Percentiles rank a stretch among this genome's conserved stretches.
Evolutionary conservation across 1,139 yeast species (phyloP).

Genomic region (Geotrichum histeridarum): DNA sequence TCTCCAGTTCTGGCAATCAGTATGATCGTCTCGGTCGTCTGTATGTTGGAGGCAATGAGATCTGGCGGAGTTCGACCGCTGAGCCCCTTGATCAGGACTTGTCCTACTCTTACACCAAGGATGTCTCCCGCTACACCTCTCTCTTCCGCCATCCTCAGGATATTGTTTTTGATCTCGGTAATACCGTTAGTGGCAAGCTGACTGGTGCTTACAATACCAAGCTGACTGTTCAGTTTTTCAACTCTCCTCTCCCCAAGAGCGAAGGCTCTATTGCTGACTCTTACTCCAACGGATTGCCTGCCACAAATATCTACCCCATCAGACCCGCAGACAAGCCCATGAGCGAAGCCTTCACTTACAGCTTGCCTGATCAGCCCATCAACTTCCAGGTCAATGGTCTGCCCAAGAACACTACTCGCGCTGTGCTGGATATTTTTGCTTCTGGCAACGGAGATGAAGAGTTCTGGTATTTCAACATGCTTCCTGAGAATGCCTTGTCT

Average conservation of each 20-base stretch:
- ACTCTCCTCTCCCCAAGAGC: slow-evolving; percentile 24
- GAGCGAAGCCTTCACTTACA: slow-evolving; percentile 14
- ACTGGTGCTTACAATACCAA: slow-evolving; percentile 59
- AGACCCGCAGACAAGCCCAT: slow-evolving; percentile 13
- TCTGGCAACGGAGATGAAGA: slow-evolving; percentile 79
- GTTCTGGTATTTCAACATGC: slow-evolving; percentile 69
- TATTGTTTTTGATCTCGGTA: slow-evolving; percentile 54
- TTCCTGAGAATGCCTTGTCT: slow-evolving; percentile 44
- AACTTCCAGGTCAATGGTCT: slow-evolving; percentile 38
- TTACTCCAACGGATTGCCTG: slow-evolving; percentile 15
- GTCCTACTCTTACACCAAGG: slow-evolving; percentile 51
- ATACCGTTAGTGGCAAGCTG: slow-evolving; percentile 51
- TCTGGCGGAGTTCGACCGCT: slow-evolving; percentile 83
- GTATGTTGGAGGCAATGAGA: slow-evolving; percentile 57
- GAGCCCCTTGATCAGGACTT: slow-evolving; percentile 57
- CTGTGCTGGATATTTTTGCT: slow-evolving; percentile 55
- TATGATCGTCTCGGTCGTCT: slow-evolving; percentile 73
- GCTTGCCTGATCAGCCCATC: slow-evolving; percentile 27
- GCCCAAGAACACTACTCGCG: slow-evolving; percentile 57
- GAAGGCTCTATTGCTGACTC: background rate
- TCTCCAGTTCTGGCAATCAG: slow-evolving; percentile 61
- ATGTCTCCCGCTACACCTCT: slow-evolving; percentile 53
- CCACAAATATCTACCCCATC: slow-evolving; percentile 17
- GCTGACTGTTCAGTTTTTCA: slow-evolving; percentile 51
- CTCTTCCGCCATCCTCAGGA: slow-evolving; percentile 47